These are phyloP conservation scores for Graphiopsis chlorocephala DNA, from an alignment of 2,329 filamentous ascomycete species.

Conservation along the genomic window DNA sequence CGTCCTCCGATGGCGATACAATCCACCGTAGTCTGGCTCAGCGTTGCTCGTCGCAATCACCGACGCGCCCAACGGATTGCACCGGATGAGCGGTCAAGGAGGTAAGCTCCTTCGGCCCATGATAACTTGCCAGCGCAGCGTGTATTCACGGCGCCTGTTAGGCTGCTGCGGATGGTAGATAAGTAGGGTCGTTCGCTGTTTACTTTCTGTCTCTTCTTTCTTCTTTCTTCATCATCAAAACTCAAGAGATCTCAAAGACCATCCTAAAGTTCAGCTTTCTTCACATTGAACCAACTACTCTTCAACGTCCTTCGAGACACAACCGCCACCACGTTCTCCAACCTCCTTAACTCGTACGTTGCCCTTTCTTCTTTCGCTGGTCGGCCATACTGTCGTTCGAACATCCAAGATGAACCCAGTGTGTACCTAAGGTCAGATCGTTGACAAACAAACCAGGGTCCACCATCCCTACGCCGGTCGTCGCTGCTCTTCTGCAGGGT, in stretches of 20 bases:
- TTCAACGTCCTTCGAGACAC: conserved; percentile 25
- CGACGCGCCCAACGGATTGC: conserved; percentile 12
- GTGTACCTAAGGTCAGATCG: neutral
- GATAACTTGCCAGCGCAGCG: conserved; percentile 13
- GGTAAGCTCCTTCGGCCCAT: conserved; percentile 1
- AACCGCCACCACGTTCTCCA: conserved; percentile 94
- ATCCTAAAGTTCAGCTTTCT: neutral
- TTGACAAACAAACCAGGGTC: conserved; percentile 54
- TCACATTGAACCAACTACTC: neutral
- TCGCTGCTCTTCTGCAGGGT: conserved; percentile 77
- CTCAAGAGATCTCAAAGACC: neutral
- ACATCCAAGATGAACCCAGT: neutral
- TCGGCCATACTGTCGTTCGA: neutral
- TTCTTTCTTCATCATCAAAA: neutral
- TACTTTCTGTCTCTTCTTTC: conserved; percentile 1
- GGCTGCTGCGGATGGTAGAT: conserved; percentile 11
- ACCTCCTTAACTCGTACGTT: conserved; percentile 91
- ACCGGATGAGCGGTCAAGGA: conserved; percentile 11
- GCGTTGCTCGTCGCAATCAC: conserved; percentile 12
- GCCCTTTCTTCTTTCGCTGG: neutral
- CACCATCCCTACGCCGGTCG: conserved; percentile 97
- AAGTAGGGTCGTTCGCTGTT: conserved; percentile 11
- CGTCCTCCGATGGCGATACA: conserved; percentile 18
- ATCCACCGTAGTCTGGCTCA: conserved; percentile 13
- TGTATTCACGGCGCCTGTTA: neutral